Conservation (phyloP, 345 rosid genomes). For the Durio zibethinus region DNA sequence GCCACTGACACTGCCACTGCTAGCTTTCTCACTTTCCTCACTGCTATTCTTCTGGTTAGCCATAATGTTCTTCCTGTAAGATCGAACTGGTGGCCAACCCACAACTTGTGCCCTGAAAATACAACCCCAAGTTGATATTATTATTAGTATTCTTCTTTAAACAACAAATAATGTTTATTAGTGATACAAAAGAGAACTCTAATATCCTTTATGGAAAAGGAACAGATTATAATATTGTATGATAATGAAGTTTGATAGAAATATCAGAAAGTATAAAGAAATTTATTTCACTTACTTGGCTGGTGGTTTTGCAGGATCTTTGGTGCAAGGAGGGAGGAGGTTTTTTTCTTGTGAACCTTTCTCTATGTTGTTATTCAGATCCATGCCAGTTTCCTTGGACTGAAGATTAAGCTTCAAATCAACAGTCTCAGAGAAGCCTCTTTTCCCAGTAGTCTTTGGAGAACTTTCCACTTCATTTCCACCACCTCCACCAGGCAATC, state of each 20-base stretch:
- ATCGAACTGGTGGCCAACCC: constrained; percentile 97
- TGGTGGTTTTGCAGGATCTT: constrained; percentile 64
- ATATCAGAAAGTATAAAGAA: background rate
- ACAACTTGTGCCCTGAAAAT: constrained; percentile 73
- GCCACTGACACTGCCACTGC: constrained; percentile 33
- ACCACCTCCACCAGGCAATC: constrained; percentile 51
- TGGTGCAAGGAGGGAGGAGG: constrained; percentile 32
- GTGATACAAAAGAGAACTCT: background rate
- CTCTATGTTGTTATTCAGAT: constrained; percentile 36
- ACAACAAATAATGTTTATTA: background rate
- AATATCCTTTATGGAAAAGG: constrained; percentile 12
- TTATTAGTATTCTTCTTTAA: background rate
- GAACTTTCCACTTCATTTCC: constrained; percentile 25
- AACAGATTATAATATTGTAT: background rate
- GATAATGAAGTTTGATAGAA: background rate
- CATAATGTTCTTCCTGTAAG: constrained; percentile 86
- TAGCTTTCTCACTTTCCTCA: constrained; percentile 33
- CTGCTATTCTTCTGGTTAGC: constrained; percentile 47
- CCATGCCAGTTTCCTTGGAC: constrained; percentile 33
- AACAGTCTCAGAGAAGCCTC: constrained; percentile 73
- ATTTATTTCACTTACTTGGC: constrained; percentile 47
- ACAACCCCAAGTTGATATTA: background rate
- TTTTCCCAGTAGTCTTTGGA: constrained; percentile 47
- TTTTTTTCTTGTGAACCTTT: constrained; percentile 35
- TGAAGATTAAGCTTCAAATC: constrained; percentile 70